Evolutionary conservation across 345 rosid species (phyloP).

Genomic region (Salix caprea): DNA sequence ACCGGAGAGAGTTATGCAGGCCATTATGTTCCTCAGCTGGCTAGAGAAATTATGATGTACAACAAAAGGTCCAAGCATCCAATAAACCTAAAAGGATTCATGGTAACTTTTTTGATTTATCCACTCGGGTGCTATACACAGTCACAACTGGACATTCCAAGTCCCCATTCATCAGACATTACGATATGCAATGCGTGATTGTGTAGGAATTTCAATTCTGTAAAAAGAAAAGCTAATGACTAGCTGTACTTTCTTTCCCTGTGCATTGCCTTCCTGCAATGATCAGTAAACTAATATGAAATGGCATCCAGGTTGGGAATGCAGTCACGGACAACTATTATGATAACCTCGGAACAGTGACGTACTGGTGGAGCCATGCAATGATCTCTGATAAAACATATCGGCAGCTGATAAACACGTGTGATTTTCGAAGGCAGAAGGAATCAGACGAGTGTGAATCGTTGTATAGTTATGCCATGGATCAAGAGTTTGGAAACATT

Average conservation of each 20-base stretch:
- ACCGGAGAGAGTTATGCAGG: conserved; percentile 99
- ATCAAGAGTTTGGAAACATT: conserved; percentile 87
- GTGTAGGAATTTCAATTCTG: neutral
- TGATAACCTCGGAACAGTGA: conserved; percentile 93
- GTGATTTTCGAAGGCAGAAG: conserved; percentile 73
- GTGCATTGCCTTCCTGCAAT: neutral
- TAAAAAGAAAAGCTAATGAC: neutral
- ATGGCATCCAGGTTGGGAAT: conserved; percentile 68
- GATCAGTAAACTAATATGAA: neutral
- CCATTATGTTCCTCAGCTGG: conserved; percentile 97
- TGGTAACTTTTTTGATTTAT: conserved; percentile 41
- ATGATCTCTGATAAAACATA: conserved; percentile 92
- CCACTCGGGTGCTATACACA: neutral
- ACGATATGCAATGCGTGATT: neutral
- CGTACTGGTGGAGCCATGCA: conserved; percentile 99
- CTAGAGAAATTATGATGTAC: conserved; percentile 60
- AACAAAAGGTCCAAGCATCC: conserved; percentile 52
- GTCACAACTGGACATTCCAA: neutral
- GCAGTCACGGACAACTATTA: conserved; percentile 93
- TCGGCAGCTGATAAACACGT: conserved; percentile 68
- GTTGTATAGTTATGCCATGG: conserved; percentile 83
- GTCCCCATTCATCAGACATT: neutral
- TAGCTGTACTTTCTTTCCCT: neutral
- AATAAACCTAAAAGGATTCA: conserved; percentile 80
- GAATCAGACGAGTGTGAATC: conserved; percentile 90